These are phyloP conservation scores for Gaertneriomyces semiglobifer DNA, from an alignment of 192 early-diverging fungal genomes.

Conservation along the genomic window DNA sequence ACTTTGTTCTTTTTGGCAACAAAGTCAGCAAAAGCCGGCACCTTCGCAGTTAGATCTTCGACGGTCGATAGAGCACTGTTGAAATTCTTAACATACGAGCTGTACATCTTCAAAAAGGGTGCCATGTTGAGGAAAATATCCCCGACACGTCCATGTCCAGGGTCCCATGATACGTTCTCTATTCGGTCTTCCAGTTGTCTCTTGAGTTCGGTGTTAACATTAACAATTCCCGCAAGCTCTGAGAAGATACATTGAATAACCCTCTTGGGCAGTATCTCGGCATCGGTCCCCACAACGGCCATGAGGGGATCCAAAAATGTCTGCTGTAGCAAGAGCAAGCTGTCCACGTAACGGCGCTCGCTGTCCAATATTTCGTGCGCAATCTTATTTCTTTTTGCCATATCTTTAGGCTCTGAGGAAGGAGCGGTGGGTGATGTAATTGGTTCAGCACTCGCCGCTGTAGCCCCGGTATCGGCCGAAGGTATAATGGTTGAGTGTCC, in stretches of 20 bases:
- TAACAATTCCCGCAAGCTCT: conserved; percentile 28
- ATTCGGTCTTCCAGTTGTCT: conserved; percentile 30
- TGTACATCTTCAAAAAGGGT: conserved; percentile 35
- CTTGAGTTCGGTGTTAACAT: conserved; percentile 26
- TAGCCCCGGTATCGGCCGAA: too few species aligned
- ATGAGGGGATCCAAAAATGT: conserved; percentile 29
- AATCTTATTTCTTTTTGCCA: conserved; percentile 9
- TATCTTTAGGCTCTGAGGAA: background rate
- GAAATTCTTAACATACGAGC: conserved; percentile 35
- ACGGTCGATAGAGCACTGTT: conserved; percentile 33
- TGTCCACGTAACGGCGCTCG: conserved; percentile 29
- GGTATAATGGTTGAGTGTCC: too few species aligned
- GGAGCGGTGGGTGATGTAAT: too few species aligned
- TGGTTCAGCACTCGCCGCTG: too few species aligned
- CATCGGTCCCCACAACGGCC: conserved; percentile 10
- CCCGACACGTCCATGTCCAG: conserved; percentile 20
- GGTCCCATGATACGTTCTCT: conserved; percentile 4
- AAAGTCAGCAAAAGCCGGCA: conserved; percentile 27
- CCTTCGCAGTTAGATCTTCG: conserved; percentile 1
- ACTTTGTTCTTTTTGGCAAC: conserved; percentile 33
- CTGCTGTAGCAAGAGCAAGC: conserved; percentile 22
- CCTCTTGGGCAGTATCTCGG: conserved; percentile 30
- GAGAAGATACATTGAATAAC: conserved; percentile 26
- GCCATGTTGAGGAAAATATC: conserved; percentile 36
- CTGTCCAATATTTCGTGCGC: conserved; percentile 23